phyloP scores from a whole-genome alignment of 495 filamentous ascomycete genomes.

The Aspergillus mulundensis region DNA sequence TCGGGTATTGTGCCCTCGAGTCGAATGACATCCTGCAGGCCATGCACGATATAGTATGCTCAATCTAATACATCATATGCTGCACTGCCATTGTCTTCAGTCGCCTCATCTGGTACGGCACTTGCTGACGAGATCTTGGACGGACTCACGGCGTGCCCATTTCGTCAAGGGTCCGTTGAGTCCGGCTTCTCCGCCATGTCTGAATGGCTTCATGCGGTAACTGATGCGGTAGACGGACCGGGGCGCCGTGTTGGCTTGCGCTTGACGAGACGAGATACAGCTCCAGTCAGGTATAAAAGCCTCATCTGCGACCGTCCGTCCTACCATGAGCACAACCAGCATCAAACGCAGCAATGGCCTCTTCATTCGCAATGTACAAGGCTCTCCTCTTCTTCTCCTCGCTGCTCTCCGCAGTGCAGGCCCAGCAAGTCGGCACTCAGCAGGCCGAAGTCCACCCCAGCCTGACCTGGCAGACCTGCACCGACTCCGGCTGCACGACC shows the following conservation, averaged over 20 bases:
- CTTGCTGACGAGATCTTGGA: not conserved
- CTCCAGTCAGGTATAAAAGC: not conserved
- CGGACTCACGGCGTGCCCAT: slow-evolving; percentile 5
- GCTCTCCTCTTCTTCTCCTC: slow-evolving; percentile 26
- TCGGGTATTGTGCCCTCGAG: slow-evolving; percentile 6
- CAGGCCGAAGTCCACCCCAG: slow-evolving; percentile 56
- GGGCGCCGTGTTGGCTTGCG: slow-evolving; percentile 7
- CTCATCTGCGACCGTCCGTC: too few species aligned
- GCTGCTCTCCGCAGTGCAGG: slow-evolving; percentile 24
- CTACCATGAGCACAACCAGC: not conserved
- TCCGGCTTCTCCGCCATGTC: not conserved
- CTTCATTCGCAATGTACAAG: slow-evolving; percentile 17
- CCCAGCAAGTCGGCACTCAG: slow-evolving; percentile 56
- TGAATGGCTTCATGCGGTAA: slow-evolving; percentile 2
- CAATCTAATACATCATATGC: slow-evolving; percentile 1
- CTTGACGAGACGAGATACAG: not conserved
- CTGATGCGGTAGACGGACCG: slow-evolving; percentile 12
- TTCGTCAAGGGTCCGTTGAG: slow-evolving; percentile 12
- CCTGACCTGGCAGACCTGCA: slow-evolving; percentile 55
- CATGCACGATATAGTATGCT: not conserved
- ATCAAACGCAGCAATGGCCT: slow-evolving; percentile 8
- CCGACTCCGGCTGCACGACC: slow-evolving; percentile 46
- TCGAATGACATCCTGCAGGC: not conserved
- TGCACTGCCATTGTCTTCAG: not conserved
- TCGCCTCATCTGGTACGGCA: not conserved